Percentiles rank a stretch among this genome's conserved stretches.
phyloP scores from a whole-genome alignment of 768 basidiomycete species.

The Phaffia australis region DNA sequence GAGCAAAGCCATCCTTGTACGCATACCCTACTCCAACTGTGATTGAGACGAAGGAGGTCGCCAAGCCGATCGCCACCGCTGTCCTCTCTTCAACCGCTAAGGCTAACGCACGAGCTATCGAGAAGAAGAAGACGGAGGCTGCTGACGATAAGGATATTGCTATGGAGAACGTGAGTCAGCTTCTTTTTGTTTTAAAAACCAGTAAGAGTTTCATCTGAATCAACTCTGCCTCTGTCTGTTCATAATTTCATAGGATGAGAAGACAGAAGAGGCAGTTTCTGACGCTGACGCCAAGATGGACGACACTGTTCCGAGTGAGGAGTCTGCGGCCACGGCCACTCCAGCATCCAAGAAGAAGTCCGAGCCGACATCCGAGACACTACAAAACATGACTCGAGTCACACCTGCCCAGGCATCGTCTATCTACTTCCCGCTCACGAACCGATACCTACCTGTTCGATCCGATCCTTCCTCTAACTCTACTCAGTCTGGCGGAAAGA shows the following conservation, averaged over 20 bases:
- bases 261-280: conserved; percentile 48
- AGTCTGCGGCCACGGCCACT: conserved; percentile 8
- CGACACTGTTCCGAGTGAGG: conserved; percentile 37
- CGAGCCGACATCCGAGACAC: conserved; percentile 64
- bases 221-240: background rate
- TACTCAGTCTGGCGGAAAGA: conserved; percentile 23
- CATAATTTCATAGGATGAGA: conserved; percentile 45
- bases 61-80: conserved; percentile 82
- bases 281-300: conserved; percentile 66
- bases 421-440: conserved; percentile 65
- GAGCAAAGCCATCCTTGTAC: conserved; percentile 79
- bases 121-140: conserved; percentile 55
- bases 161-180: conserved; percentile 63
- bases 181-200: background rate
- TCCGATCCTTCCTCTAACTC: conserved; percentile 44
- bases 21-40: conserved; percentile 80
- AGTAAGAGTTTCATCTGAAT: background rate
- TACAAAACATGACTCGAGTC: conserved; percentile 83
- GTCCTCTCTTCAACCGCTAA: conserved; percentile 95
- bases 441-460: conserved; percentile 81
- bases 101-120: conserved; percentile 89
- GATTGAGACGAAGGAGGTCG: conserved; percentile 83
- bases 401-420: conserved; percentile 77
- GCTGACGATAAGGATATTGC: conserved; percentile 65
- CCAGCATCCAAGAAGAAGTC: conserved; percentile 27